A percentile compares a stretch with the other conserved stretches of the same genome.
phyloP scores from a whole-genome alignment of 2,329 filamentous ascomycete species.

The Fragosphaeria purpurea region DNA sequence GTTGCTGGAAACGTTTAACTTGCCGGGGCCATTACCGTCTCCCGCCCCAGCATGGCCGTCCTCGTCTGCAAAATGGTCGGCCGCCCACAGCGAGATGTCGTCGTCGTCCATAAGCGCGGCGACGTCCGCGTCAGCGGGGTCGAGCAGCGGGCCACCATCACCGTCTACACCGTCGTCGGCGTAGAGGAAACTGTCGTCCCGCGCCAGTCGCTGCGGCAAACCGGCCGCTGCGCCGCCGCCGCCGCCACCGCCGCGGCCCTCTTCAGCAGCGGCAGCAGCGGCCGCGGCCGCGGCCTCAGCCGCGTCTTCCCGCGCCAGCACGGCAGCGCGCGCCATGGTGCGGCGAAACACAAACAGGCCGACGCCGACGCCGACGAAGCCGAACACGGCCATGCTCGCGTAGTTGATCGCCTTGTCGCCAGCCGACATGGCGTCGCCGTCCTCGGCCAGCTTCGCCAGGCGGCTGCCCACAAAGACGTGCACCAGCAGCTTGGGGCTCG shows the following conservation, averaged over 20 bases:
- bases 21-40: not conserved
- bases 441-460: conserved; percentile 72
- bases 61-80: conserved; percentile 25
- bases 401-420: conserved; percentile 77
- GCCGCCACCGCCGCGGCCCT: conserved; percentile 14
- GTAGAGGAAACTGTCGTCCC: conserved; percentile 32
- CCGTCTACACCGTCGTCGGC: conserved; percentile 18
- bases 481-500: conserved; percentile 78
- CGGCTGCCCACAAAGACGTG: conserved; percentile 87
- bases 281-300: conserved; percentile 21
- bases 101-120: conserved; percentile 49
- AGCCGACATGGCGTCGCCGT: conserved; percentile 70
- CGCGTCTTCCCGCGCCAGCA: conserved; percentile 41
- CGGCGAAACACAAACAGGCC: conserved; percentile 77
- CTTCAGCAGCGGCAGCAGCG: conserved; percentile 32
- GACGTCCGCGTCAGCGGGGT: conserved; percentile 35
- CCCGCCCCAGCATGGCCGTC: conserved; percentile 1
- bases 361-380: conserved; percentile 60
- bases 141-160: conserved; percentile 17
- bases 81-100: conserved; percentile 49
- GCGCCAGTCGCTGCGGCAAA: conserved; percentile 10
- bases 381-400: conserved; percentile 63
- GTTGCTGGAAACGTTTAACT: not conserved
- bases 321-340: conserved; percentile 52
- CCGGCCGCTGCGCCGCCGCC: conserved; percentile 18